Percentiles rank a stretch among this genome's conserved stretches.
phyloP scores from a whole-genome alignment of 1,139 yeast species.

The Hyphopichia khmerensis region DNA sequence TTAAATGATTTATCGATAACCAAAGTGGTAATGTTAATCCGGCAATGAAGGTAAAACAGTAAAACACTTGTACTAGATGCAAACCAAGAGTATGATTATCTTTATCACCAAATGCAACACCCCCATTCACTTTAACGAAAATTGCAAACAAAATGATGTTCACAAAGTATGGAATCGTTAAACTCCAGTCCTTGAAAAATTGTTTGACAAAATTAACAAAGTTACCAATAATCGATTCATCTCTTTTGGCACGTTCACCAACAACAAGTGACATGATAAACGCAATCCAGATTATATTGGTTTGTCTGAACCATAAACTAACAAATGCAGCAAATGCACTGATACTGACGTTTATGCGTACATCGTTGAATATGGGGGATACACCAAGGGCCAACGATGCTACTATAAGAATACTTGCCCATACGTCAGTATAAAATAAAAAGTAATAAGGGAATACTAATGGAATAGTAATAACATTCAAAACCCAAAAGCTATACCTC shows the following conservation, averaged over 20 bases:
- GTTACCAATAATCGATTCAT: not conserved
- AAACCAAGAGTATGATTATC: conserved; percentile 72
- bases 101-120: conserved; percentile 86
- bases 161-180: conserved; percentile 50
- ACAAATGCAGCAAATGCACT: conserved; percentile 51
- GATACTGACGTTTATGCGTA: conserved; percentile 9
- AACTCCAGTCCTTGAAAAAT: conserved; percentile 21
- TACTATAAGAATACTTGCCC: conserved; percentile 76
- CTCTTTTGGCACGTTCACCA: conserved; percentile 28
- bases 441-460: conserved; percentile 69
- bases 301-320: conserved; percentile 80
- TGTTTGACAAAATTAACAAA: conserved; percentile 4
- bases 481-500: conserved; percentile 41
- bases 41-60: conserved; percentile 64
- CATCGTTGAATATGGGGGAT: conserved; percentile 1
- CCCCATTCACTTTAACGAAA: conserved; percentile 66
- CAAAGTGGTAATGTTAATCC: conserved; percentile 71
- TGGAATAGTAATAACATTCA: conserved; percentile 62
- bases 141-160: conserved; percentile 52
- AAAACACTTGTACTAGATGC: conserved; percentile 80
- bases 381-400: conserved; percentile 39
- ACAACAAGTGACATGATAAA: conserved; percentile 59
- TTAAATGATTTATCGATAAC: conserved; percentile 43
- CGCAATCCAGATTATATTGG: conserved; percentile 84
- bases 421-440: conserved; percentile 87